Evolutionary conservation across 768 basidiomycete species (phyloP).

Genomic region (Rhizopogon salebrosus): DNA sequence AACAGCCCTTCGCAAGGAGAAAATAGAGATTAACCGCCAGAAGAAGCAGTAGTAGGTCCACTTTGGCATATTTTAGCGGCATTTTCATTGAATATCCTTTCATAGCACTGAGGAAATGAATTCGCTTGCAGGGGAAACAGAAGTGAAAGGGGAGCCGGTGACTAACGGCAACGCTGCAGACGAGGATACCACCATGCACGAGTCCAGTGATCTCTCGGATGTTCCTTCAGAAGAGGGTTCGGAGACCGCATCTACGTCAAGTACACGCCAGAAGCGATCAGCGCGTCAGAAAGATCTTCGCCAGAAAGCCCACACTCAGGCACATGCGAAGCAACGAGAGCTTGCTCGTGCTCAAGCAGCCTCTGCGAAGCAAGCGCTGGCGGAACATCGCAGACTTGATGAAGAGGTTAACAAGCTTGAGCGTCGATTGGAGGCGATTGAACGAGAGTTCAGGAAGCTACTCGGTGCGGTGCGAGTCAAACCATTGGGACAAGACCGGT

Average conservation of each 20-base stretch:
- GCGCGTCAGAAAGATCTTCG: conserved; percentile 48
- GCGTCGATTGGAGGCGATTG: conserved; percentile 77
- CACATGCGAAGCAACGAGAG: conserved; percentile 76
- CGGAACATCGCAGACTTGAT: conserved; percentile 78
- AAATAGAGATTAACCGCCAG: conserved; percentile 89
- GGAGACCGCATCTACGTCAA: conserved; percentile 48
- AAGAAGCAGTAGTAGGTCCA: conserved; percentile 80
- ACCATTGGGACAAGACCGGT: conserved; percentile 87
- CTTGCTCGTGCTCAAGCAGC: conserved; percentile 73
- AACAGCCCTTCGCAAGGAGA: conserved; percentile 91
- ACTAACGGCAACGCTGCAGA: conserved; percentile 30
- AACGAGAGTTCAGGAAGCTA: conserved; percentile 90
- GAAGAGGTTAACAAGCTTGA: conserved; percentile 86
- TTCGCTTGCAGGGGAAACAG: conserved; percentile 49
- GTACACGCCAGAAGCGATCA: conserved; percentile 37
- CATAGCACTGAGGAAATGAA: conserved; percentile 71
- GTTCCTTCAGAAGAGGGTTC: conserved; percentile 56
- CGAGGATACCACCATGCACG: conserved; percentile 58
- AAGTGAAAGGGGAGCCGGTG: conserved; percentile 41
- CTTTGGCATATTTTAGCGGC: conserved; percentile 1
- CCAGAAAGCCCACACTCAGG: conserved; percentile 46
- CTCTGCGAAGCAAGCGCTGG: conserved; percentile 73
- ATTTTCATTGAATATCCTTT: conserved; percentile 10
- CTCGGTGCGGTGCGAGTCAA: conserved; percentile 81
- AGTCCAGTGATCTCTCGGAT: conserved; percentile 72